A percentile compares a stretch with the other conserved stretches of the same genome.
Evolutionary conservation across 306 rosid genomes (phyloP).

Genomic region (Prunus fruticosa): DNA sequence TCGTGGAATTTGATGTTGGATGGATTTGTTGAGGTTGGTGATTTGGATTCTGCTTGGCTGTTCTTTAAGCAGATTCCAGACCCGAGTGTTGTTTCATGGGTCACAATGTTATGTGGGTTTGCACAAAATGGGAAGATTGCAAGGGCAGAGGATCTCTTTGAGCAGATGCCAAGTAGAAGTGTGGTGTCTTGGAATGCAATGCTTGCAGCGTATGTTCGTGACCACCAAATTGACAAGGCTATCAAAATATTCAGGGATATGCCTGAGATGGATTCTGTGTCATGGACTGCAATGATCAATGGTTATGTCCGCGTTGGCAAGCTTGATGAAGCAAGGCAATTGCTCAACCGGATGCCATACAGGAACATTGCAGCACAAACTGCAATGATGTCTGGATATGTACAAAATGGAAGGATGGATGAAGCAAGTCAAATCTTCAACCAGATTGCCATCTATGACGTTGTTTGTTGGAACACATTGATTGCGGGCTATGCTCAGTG

Average conservation of each 20-base stretch:
- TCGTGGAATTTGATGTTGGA: slow-evolving; percentile 81
- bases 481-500: slow-evolving; percentile 64
- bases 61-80: slow-evolving; percentile 55
- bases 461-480: slow-evolving; percentile 85
- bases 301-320: slow-evolving; percentile 64
- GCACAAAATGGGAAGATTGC: slow-evolving; percentile 53
- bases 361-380: slow-evolving; percentile 72
- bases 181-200: slow-evolving; percentile 91
- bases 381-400: slow-evolving; percentile 69
- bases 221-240: slow-evolving; percentile 62
- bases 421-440: slow-evolving; percentile 63
- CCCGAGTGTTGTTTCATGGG: slow-evolving; percentile 59
- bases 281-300: slow-evolving; percentile 82
- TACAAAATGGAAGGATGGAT: slow-evolving; percentile 54
- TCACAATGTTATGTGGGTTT: slow-evolving; percentile 71
- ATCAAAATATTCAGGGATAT: slow-evolving; percentile 48
- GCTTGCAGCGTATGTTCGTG: slow-evolving; percentile 68
- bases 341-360: slow-evolving; percentile 62
- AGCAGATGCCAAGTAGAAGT: slow-evolving; percentile 60
- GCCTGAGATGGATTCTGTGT: slow-evolving; percentile 63
- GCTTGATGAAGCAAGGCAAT: slow-evolving; percentile 58
- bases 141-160: slow-evolving; percentile 60
- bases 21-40: slow-evolving; percentile 57
- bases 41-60: slow-evolving; percentile 66
- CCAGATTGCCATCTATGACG: slow-evolving; percentile 42